Evolutionary conservation across 2,329 filamentous ascomycete species (phyloP).

Genomic region (Calonectria pseudoreteaudii): DNA sequence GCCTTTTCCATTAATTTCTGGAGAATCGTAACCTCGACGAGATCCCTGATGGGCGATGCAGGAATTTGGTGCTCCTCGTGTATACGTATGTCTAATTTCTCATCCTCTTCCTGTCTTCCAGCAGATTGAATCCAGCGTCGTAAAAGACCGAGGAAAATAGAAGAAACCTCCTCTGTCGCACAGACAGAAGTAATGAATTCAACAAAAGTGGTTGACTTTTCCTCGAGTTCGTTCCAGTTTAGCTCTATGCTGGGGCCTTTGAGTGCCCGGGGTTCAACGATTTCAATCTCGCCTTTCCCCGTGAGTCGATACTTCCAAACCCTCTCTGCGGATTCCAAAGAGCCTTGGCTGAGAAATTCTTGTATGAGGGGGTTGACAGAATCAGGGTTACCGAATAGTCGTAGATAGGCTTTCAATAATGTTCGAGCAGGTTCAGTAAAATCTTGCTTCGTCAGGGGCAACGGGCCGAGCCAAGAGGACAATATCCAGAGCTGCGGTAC

Average conservation of each 20-base stretch:
- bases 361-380: slow-evolving; percentile 62
- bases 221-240: slow-evolving; percentile 59
- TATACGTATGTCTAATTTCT: slow-evolving; percentile 45
- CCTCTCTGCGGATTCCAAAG: slow-evolving; percentile 41
- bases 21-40: slow-evolving; percentile 71
- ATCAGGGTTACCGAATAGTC: slow-evolving; percentile 64
- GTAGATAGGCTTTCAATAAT: slow-evolving; percentile 68
- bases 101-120: slow-evolving; percentile 41
- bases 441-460: slow-evolving; percentile 48
- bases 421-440: slow-evolving; percentile 60
- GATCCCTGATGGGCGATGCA: slow-evolving; percentile 57
- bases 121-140: slow-evolving; percentile 64
- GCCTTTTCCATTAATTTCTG: slow-evolving; percentile 74
- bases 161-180: slow-evolving; percentile 67
- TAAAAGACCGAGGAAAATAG: slow-evolving; percentile 71
- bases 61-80: slow-evolving; percentile 43
- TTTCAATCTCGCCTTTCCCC: slow-evolving; percentile 62
- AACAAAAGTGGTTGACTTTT: slow-evolving; percentile 61
- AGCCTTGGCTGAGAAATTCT: slow-evolving; percentile 68
- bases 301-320: slow-evolving; percentile 66
- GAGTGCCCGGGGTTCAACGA: slow-evolving; percentile 51
- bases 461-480: slow-evolving; percentile 60
- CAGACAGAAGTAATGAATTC: slow-evolving; percentile 62
- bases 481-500: slow-evolving; percentile 74
- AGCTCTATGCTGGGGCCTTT: slow-evolving; percentile 42